phyloP scores from a whole-genome alignment of 768 basidiomycete species.

The Lyophyllum shimeji region DNA sequence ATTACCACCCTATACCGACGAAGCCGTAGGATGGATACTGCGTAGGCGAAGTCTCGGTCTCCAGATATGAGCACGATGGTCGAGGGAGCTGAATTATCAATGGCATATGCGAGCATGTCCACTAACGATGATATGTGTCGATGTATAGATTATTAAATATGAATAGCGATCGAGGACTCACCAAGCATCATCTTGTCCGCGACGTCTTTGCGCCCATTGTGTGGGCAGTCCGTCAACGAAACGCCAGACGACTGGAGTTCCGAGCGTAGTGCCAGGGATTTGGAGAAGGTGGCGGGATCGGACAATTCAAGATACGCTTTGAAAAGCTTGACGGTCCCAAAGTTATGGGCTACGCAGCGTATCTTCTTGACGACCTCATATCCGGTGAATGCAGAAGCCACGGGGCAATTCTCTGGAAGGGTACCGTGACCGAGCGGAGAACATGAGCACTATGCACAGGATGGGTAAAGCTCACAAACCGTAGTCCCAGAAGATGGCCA shows the following conservation, averaged over 20 bases:
- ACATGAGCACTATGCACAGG: background rate
- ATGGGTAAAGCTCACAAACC: slow-evolving; percentile 20
- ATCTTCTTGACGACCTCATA: slow-evolving; percentile 47
- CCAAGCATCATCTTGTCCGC: slow-evolving; percentile 52
- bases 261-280: slow-evolving; percentile 36
- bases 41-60: slow-evolving; percentile 67
- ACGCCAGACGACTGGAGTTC: slow-evolving; percentile 51
- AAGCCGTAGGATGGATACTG: slow-evolving; percentile 55
- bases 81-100: slow-evolving; percentile 53
- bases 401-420: slow-evolving; percentile 40
- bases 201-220: slow-evolving; percentile 36
- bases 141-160: too few relatives aligned
- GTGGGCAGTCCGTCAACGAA: slow-evolving; percentile 37
- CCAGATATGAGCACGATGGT: slow-evolving; percentile 66
- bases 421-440: background rate
- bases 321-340: slow-evolving; percentile 50
- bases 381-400: slow-evolving; percentile 39
- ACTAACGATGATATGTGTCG: slow-evolving; percentile 34
- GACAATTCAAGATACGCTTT: slow-evolving; percentile 56
- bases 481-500: slow-evolving; percentile 47
- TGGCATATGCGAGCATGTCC: slow-evolving; percentile 67
- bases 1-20: slow-evolving; percentile 54
- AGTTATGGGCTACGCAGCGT: slow-evolving; percentile 44
- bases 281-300: slow-evolving; percentile 27
- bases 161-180: slow-evolving; percentile 27